Conservation (phyloP, 164 flowering plant genomes). For the Litsea cubeba region DNA sequence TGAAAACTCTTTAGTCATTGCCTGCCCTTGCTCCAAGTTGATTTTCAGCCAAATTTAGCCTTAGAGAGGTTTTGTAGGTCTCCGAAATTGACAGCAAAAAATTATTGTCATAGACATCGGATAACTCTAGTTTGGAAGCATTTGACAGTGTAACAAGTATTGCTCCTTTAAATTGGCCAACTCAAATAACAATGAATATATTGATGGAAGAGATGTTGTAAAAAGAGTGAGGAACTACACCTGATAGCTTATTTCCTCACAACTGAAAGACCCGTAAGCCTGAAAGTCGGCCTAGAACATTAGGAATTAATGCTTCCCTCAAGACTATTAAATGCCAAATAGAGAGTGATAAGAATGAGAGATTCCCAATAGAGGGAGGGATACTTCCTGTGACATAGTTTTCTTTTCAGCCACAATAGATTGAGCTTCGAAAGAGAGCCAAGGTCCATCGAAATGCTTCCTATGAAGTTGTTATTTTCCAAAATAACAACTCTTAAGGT, state of each 20-base stretch:
- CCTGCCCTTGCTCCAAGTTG: neutral
- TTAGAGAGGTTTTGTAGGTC: neutral
- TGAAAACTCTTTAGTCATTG: conserved; percentile 3
- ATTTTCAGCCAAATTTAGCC: neutral
- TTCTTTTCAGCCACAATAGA: conserved; percentile 20
- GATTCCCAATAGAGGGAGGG: conserved; percentile 23
- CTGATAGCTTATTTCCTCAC: conserved; percentile 29
- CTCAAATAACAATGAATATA: conserved; percentile 21
- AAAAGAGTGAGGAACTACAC: conserved; percentile 35
- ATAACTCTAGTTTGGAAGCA: neutral
- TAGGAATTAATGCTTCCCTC: conserved; percentile 38
- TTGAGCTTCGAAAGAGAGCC: conserved; percentile 25
- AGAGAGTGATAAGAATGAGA: conserved; percentile 27
- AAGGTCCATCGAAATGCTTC: conserved; percentile 32
- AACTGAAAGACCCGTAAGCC: conserved; percentile 28
- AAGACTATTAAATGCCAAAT: conserved; percentile 21
- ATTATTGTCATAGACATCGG: neutral
- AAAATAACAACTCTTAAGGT: conserved; percentile 25
- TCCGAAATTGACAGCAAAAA: conserved; percentile 8
- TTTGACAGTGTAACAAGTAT: conserved; percentile 8
- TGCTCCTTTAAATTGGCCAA: neutral
- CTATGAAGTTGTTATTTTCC: conserved; percentile 23
- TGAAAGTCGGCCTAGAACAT: conserved; percentile 21
- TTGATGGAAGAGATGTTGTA: conserved; percentile 43
- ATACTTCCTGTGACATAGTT: conserved; percentile 31